phyloP scores from a whole-genome alignment of 2,329 filamentous ascomycete genomes.

The Achaetomium macrosporum region DNA sequence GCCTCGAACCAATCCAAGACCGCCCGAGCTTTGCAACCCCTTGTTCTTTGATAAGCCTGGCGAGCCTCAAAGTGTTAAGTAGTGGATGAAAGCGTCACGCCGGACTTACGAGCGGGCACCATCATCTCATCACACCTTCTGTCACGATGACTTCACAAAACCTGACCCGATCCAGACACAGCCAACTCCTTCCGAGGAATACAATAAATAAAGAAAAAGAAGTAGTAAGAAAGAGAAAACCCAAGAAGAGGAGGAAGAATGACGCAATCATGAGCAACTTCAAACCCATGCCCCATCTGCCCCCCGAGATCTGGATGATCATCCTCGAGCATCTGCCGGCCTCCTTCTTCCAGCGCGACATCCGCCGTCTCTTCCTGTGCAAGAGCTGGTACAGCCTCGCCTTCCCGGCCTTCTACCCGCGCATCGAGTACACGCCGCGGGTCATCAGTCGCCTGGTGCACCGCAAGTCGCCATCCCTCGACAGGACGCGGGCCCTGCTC shows the following conservation, averaged over 20 bases:
- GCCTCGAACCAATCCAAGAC: not conserved
- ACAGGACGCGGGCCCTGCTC: slow-evolving; percentile 10
- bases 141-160: no score
- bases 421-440: slow-evolving; percentile 19
- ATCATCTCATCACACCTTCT: no score
- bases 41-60: not conserved
- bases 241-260: not conserved
- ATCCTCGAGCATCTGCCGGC: slow-evolving; percentile 17
- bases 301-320: slow-evolving; percentile 20
- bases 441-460: slow-evolving; percentile 19
- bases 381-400: slow-evolving; percentile 19
- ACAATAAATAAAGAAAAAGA: not conserved
- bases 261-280: not conserved
- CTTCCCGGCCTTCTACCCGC: slow-evolving; percentile 14
- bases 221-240: not conserved
- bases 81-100: no score
- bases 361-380: slow-evolving; percentile 18
- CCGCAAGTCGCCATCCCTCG: slow-evolving; percentile 11
- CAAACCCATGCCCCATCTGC: slow-evolving; percentile 8
- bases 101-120: no score
- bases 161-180: not conserved
- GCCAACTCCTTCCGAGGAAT: not conserved
- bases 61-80: no score
- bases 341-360: slow-evolving; percentile 21
- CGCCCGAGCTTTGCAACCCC: not conserved